phyloP scores from a whole-genome alignment of 768 basidiomycete genomes.

The Pleurotus platypus region DNA sequence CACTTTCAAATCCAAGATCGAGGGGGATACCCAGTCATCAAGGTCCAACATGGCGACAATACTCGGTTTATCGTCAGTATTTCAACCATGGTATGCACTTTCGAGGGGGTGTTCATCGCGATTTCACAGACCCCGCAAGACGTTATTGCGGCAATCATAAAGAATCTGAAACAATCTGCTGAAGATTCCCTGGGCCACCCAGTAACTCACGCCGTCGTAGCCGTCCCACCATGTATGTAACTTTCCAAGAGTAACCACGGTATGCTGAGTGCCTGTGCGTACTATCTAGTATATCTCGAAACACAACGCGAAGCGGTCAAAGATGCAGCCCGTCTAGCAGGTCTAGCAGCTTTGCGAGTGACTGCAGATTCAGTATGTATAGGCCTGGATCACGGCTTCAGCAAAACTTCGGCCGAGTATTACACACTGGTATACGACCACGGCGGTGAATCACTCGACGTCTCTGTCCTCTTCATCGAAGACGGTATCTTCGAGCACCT shows the following conservation, averaged over 20 bases:
- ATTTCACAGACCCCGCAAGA: slow-evolving; percentile 53
- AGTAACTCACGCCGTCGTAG: slow-evolving; percentile 58
- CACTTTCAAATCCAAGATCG: slow-evolving; percentile 42
- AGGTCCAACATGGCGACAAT: slow-evolving; percentile 52
- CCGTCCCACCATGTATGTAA: slow-evolving; percentile 51
- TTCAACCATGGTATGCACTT: background rate
- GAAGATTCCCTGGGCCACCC: slow-evolving; percentile 64
- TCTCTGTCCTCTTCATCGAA: slow-evolving; percentile 64
- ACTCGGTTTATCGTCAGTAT: slow-evolving; percentile 44
- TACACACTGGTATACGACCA: slow-evolving; percentile 70
- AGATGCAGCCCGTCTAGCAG: slow-evolving; percentile 63
- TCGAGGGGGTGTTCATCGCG: background rate
- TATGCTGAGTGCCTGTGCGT: slow-evolving; percentile 41
- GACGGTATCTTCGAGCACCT: slow-evolving; percentile 71
- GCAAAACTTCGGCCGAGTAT: slow-evolving; percentile 53
- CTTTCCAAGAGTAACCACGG: slow-evolving; percentile 8
- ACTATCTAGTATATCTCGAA: slow-evolving; percentile 32
- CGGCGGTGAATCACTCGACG: slow-evolving; percentile 73
- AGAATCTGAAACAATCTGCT: slow-evolving; percentile 70
- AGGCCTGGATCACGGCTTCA: slow-evolving; percentile 67
- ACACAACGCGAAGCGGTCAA: slow-evolving; percentile 67
- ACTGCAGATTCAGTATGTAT: slow-evolving; percentile 71
- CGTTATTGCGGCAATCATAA: slow-evolving; percentile 62
- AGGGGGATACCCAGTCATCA: slow-evolving; percentile 47
- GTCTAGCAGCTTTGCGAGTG: slow-evolving; percentile 61